Base-by-base conservation (phyloP, 1,284 basidiomycete genomes). In the Cryptococcus depauperatus region DNA sequence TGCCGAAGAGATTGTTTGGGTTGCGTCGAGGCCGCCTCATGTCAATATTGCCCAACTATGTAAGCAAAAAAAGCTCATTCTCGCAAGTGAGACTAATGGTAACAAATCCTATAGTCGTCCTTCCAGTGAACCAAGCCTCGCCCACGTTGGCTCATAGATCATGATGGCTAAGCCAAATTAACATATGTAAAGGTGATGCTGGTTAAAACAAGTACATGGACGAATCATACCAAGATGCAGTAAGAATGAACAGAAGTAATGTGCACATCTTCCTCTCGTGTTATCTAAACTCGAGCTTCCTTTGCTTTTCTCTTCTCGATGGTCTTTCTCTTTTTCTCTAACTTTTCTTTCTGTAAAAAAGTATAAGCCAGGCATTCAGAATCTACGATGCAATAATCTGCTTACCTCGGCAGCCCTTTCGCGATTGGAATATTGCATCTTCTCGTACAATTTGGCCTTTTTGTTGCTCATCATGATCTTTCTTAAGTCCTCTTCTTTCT, bases 381-480 rank as follows among this genome's bases (percentile, higher is more conserved):
- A 44, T n/a, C n/a, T n/a, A n/a, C n/a, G n/a, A n/a, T n/a, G n/a
- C n/a, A n/a, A n/a, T n/a, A n/a, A 26, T 21, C 30, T 32, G 73
- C 82, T 61, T 65, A 91, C 89, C 82, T 95, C 90, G 28, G 79
- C 76, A 22, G 77, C 75, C 51, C 82, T 82, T 72, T 86, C 88
- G 65, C 79, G 79, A 66, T 92, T 79, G 51, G 83, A 82, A 70
- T 88, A 82, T 73, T 90, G 88, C 80, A 97, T 85, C 74, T 87
- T 86, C 71, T 93, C 89, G 73, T 95, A 97, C 59, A 98, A 71
- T 74, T 95, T 96, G 61, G 83, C 80, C 73, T 96, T 86, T 74
- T 87, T 92, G 74, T 92, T 95, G 74, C 87, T 93, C 82, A 98
- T 84, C 81, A 98, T 80, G 81, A 95, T 95, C 77, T 93, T 95